phyloP scores from a whole-genome alignment of 306 rosid species.

The Geum urbanum region DNA sequence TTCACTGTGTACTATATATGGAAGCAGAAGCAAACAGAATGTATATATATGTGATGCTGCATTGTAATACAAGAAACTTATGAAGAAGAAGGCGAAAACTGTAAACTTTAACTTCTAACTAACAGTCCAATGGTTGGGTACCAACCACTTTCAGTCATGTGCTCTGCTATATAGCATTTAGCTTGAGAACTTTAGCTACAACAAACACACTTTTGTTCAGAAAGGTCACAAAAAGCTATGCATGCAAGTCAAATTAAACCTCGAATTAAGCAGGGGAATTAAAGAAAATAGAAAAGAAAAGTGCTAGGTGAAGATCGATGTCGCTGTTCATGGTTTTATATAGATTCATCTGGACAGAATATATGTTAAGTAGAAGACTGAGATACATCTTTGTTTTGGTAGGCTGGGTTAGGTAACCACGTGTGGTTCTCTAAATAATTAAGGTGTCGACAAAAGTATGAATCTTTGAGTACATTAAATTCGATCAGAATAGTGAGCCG shows the following conservation, averaged over 20 bases:
- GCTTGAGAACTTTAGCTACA: slow-evolving; percentile 8
- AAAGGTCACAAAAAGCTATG: background rate
- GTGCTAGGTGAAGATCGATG: background rate
- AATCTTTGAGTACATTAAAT: too few species aligned
- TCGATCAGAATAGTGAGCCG: too few species aligned
- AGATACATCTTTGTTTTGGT: too few species aligned
- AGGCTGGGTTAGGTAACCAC: too few species aligned
- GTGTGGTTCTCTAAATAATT: too few species aligned
- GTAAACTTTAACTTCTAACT: background rate
- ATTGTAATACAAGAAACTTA: background rate
- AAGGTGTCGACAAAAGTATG: too few species aligned
- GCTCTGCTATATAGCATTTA: background rate
- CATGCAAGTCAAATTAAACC: background rate
- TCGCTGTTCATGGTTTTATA: too few species aligned
- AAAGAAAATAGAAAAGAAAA: too few species aligned
- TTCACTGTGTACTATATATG: background rate
- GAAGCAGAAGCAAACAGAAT: background rate
- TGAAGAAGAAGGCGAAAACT: background rate
- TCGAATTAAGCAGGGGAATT: background rate
- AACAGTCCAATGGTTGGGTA: background rate
- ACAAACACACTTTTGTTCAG: background rate
- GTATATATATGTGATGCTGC: background rate
- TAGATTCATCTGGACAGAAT: too few species aligned
- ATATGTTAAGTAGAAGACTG: too few species aligned
- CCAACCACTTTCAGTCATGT: background rate